Evolutionary conservation across 306 rosid genomes (phyloP).

Genomic region (Neltuma alba): DNA sequence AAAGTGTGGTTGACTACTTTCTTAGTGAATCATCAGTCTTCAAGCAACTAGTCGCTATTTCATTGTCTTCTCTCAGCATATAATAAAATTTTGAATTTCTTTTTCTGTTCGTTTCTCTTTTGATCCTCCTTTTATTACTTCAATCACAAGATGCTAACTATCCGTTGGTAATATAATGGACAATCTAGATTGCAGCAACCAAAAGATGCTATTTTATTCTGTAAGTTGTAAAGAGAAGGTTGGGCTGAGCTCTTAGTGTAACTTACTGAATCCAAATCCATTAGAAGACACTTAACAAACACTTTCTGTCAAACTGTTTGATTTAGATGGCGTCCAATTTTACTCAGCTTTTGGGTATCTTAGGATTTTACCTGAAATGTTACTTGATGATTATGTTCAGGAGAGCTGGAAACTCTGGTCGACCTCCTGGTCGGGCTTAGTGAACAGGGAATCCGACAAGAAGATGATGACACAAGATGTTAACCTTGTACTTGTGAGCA

Average conservation of each 20-base stretch:
- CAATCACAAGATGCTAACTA: neutral
- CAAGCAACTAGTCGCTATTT: conserved; percentile 39
- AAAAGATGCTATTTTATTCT: neutral
- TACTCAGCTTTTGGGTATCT: neutral
- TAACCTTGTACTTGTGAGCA: conserved; percentile 35
- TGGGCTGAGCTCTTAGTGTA: neutral
- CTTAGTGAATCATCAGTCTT: conserved; percentile 46
- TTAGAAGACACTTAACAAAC: conserved; percentile 22
- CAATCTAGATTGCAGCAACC: too few species aligned
- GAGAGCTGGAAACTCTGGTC: conserved; percentile 72
- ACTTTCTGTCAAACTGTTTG: conserved; percentile 15
- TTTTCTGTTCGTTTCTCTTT: conserved; percentile 52
- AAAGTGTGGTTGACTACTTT: conserved; percentile 55
- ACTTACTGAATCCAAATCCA: neutral
- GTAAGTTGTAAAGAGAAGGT: neutral
- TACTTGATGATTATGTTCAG: conserved; percentile 42
- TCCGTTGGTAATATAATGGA: too few species aligned
- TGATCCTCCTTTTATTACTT: conserved; percentile 44
- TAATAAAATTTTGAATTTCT: conserved; percentile 40
- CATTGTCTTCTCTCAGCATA: conserved; percentile 39
- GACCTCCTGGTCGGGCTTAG: conserved; percentile 76
- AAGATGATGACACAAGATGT: conserved; percentile 26
- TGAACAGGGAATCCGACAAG: conserved; percentile 24
- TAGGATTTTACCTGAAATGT: conserved; percentile 19
- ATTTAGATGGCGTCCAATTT: neutral